These are phyloP conservation scores for Rubroboletus satanas DNA, from an alignment of 768 basidiomycete species.

Conservation along the genomic window DNA sequence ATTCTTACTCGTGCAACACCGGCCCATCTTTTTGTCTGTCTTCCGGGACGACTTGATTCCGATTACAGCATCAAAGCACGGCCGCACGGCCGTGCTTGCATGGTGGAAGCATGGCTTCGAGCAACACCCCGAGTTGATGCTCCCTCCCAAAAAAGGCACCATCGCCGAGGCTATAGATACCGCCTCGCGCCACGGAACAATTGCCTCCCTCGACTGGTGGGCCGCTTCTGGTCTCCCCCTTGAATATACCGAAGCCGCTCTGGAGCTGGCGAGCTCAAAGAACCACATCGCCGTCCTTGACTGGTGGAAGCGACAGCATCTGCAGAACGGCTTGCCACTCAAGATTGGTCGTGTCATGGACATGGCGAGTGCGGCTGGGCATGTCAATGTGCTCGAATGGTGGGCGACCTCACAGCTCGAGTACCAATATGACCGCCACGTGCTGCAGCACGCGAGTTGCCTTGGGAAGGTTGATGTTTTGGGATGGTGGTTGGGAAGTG, in stretches of 20 bases:
- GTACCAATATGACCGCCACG: slow-evolving; percentile 72
- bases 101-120: slow-evolving; percentile 78
- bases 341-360: slow-evolving; percentile 86
- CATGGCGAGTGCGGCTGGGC: slow-evolving; percentile 74
- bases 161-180: slow-evolving; percentile 72
- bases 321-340: slow-evolving; percentile 49
- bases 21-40: slow-evolving; percentile 57
- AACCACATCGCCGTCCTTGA: slow-evolving; percentile 73
- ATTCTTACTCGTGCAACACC: slow-evolving; percentile 64
- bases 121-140: slow-evolving; percentile 56
- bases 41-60: slow-evolving; percentile 71
- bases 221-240: slow-evolving; percentile 56
- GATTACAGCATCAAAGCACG: slow-evolving; percentile 72
- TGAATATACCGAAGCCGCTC: slow-evolving; percentile 75
- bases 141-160: slow-evolving; percentile 49
- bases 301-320: slow-evolving; percentile 74
- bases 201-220: slow-evolving; percentile 83
- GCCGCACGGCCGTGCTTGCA: slow-evolving; percentile 64
- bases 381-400: slow-evolving; percentile 77
- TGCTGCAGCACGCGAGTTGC: slow-evolving; percentile 74
- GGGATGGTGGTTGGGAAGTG: slow-evolving; percentile 80
- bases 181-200: slow-evolving; percentile 74
- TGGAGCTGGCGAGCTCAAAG: slow-evolving; percentile 76
- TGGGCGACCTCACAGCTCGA: slow-evolving; percentile 79
- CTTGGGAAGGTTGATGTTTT: slow-evolving; percentile 76